Evolutionary conservation across 2,329 filamentous ascomycete genomes (phyloP), one percentile per base, ranked within the genome.

Genomic region (Macroventuria anomochaeta): DNA sequence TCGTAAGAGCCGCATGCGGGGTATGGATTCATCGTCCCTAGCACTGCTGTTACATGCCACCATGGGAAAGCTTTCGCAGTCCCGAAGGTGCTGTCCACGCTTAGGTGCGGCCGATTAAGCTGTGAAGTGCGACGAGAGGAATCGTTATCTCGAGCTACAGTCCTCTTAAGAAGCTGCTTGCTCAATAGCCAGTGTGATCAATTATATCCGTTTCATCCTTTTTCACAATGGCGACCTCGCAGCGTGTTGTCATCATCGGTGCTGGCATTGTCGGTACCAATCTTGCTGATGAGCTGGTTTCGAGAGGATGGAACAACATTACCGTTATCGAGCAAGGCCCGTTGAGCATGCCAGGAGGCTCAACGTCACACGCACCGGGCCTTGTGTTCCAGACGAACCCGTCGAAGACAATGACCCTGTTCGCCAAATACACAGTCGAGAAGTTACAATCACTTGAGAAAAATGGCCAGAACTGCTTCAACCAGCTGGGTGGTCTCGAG

Each of bases 271-370:
- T 88, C 53, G 85, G 85, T 39, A 79, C 80, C 52, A 88, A 88
- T 55, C 72, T 88, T 41, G 85, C 85, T 41, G 85, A 88, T 62
- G 85, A 88, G 77, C 79, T 88, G 63, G 78, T 85, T 60, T 77
- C 78, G 20, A 80, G 83, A 63, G 85, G 85, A 76, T 88, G 85
- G 84, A 80, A 69, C 47, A 72, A 87, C 68, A 85, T 88, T 68
- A 87, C 85, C 15, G 85, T 88, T 42, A 74, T 88, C 57, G 85
- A 88, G 59, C 85, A 88, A 69, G 85, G 85, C 0, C 85, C 85
- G 2, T 68, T 88, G 58, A 74, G 77, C 53, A 82, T 87, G 79
- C 85, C 85, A 0, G 85, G 85, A 21, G 85, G 85, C 37, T 88
- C 85, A 23, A 87, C 85, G 6, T 87, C 85, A 6, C 85, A 88